Evolutionary conservation across 2,329 filamentous ascomycete genomes (phyloP).

Genomic region (Aspergillus neotritici): DNA sequence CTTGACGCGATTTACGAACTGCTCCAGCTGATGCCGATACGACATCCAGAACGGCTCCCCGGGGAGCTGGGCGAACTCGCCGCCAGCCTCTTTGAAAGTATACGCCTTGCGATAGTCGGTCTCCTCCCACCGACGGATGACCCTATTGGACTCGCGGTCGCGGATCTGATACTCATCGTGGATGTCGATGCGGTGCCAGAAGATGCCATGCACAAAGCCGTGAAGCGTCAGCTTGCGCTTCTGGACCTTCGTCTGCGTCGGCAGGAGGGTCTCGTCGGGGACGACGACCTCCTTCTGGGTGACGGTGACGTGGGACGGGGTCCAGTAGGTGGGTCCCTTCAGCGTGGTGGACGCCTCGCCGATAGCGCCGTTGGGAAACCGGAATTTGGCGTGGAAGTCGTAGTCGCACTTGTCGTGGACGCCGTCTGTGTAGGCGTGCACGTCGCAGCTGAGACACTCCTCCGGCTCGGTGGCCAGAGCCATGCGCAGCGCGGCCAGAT

Average conservation of each 20-base stretch:
- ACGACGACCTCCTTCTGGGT: slow-evolving; percentile 6
- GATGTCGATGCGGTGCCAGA: slow-evolving; percentile 21
- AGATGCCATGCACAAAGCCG: slow-evolving; percentile 9
- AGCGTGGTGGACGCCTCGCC: slow-evolving; percentile 29
- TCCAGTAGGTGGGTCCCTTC: slow-evolving; percentile 12
- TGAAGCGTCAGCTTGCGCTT: slow-evolving; percentile 9
- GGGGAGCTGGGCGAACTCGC: background rate
- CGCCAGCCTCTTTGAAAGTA: background rate
- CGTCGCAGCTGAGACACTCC: slow-evolving; percentile 33
- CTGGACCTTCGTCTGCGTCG: slow-evolving; percentile 2
- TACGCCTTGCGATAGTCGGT: background rate
- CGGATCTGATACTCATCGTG: slow-evolving; percentile 31
- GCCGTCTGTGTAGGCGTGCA: slow-evolving; percentile 19
- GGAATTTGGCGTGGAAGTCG: slow-evolving; percentile 32
- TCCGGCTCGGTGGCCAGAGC: slow-evolving; percentile 37
- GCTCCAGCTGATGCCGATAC: slow-evolving; percentile 46
- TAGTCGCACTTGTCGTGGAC: slow-evolving; percentile 36
- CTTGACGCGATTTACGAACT: slow-evolving; percentile 45
- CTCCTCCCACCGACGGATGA: background rate
- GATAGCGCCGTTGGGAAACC: slow-evolving; percentile 38
- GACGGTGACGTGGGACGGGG: slow-evolving; percentile 13
- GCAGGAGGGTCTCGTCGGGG: background rate
- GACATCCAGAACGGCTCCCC: slow-evolving; percentile 41
- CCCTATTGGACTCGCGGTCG: slow-evolving; percentile 6
- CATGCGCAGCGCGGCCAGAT: slow-evolving; percentile 32